Evolutionary conservation across 768 basidiomycete species (phyloP).

Genomic region (Suillus occidentalis): DNA sequence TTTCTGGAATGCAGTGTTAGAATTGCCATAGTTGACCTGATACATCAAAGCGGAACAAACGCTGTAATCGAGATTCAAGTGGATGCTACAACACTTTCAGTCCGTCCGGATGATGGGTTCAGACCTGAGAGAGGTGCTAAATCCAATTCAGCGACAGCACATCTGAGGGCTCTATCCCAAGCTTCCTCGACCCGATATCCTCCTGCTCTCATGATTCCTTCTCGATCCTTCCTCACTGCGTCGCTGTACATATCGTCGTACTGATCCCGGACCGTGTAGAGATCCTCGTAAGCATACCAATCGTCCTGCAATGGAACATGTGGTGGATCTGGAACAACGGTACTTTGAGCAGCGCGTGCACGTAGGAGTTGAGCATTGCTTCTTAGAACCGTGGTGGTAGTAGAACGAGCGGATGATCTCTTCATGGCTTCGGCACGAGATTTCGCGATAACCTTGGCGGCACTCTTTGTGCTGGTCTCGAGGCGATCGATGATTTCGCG

Average conservation of each 20-base stretch:
- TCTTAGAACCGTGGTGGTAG: slow-evolving; percentile 40
- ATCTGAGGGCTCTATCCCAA: slow-evolving; percentile 80
- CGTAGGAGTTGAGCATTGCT: slow-evolving; percentile 53
- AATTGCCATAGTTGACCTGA: background rate
- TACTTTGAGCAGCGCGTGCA: slow-evolving; percentile 63
- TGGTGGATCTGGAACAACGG: slow-evolving; percentile 73
- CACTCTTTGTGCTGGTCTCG: slow-evolving; percentile 74
- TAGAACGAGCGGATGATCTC: slow-evolving; percentile 56
- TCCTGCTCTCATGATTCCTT: slow-evolving; percentile 79
- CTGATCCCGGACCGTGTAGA: slow-evolving; percentile 51
- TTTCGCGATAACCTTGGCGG: slow-evolving; percentile 67
- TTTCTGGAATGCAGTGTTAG: background rate
- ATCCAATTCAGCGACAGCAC: slow-evolving; percentile 73
- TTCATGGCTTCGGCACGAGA: slow-evolving; percentile 64
- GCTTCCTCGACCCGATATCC: slow-evolving; percentile 82
- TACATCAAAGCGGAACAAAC: background rate
- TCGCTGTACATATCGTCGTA: slow-evolving; percentile 79
- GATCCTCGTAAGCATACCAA: slow-evolving; percentile 74
- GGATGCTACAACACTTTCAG: slow-evolving; percentile 49
- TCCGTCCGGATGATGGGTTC: slow-evolving; percentile 21
- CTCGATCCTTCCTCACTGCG: slow-evolving; percentile 71
- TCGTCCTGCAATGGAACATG: slow-evolving; percentile 78
- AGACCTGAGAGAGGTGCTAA: slow-evolving; percentile 47
- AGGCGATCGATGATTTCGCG: slow-evolving; percentile 79
- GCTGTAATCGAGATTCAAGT: slow-evolving; percentile 24